Conservation (phyloP, 1,284 basidiomycete genomes). For the Ustilago xerochloae region DNA sequence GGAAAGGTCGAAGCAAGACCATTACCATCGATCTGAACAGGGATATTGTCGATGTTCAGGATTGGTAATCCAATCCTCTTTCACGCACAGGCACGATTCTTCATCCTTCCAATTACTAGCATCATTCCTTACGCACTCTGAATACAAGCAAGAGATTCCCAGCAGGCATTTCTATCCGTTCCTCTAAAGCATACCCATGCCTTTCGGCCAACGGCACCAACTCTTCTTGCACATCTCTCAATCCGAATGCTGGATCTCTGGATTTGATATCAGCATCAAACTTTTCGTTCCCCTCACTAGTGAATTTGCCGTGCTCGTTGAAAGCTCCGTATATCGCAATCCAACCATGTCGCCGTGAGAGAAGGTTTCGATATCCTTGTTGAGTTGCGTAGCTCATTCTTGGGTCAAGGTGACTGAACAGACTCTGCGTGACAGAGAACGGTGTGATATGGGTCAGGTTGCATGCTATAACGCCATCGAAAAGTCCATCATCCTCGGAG, state of each 20-base stretch:
- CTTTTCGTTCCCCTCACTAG: conserved; percentile 37
- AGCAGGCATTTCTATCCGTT: conserved; percentile 44
- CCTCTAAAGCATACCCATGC: conserved; percentile 38
- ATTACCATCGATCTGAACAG: conserved; percentile 38
- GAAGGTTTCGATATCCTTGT: conserved; percentile 21
- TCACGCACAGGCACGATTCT: too few species aligned
- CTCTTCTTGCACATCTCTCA: conserved; percentile 46
- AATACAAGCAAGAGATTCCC: conserved; percentile 46
- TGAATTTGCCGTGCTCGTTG: conserved; percentile 40
- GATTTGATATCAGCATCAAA: conserved; percentile 46
- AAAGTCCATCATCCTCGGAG: conserved; percentile 16
- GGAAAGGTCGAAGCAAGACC: conserved; percentile 36
- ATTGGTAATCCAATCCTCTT: conserved; percentile 18
- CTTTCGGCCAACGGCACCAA: conserved; percentile 32
- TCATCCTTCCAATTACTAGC: not conserved
- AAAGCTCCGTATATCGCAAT: conserved; percentile 55
- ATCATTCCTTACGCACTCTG: conserved; percentile 14
- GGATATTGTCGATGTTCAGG: conserved; percentile 20
- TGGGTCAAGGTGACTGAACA: conserved; percentile 51
- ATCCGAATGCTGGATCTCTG: conserved; percentile 41
- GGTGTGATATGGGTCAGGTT: conserved; percentile 47
- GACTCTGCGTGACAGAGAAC: conserved; percentile 38
- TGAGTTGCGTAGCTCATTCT: conserved; percentile 33
- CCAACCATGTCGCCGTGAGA: conserved; percentile 25
- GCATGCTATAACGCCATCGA: conserved; percentile 45